phyloP scores from a whole-genome alignment of 805 yeast genomes.

The Candida berthetii region DNA sequence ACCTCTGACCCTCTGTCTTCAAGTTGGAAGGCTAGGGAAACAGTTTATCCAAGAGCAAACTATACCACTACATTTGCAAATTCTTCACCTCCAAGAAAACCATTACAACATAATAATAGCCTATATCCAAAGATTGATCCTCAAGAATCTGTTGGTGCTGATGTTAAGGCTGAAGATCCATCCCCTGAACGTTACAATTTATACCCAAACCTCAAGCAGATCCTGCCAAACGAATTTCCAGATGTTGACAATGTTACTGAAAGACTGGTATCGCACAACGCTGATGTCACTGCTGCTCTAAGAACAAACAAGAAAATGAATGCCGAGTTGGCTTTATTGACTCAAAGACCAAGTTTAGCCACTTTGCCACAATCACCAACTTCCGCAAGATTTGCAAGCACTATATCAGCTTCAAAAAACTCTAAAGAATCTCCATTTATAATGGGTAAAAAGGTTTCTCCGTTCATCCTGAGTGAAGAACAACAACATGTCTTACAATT shows the following conservation, averaged over 20 bases:
- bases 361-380: too few relatives aligned
- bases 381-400: conserved; percentile 1
- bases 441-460: conserved; percentile 16
- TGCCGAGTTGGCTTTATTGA: conserved; percentile 22
- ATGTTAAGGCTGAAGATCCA: too few relatives aligned
- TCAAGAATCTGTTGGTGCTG: too few relatives aligned
- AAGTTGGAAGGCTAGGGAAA: neutral
- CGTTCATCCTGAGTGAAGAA: conserved; percentile 43
- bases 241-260: too few relatives aligned
- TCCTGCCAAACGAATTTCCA: too few relatives aligned
- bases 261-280: too few relatives aligned
- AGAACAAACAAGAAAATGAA: conserved; percentile 5
- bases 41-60: neutral
- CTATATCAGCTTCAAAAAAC: neutral
- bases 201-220: too few relatives aligned
- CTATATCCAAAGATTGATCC: too few relatives aligned
- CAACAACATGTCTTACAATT: conserved; percentile 61
- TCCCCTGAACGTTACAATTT: too few relatives aligned
- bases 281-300: neutral
- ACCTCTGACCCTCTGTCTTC: conserved; percentile 10
- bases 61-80: too few relatives aligned
- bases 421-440: neutral
- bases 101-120: too few relatives aligned
- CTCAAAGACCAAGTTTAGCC: conserved; percentile 21
- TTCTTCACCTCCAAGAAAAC: conserved; percentile 13